These are phyloP conservation scores for Eucalyptus grandis DNA, from an alignment of 345 rosid genomes.

Conservation along the genomic window DNA sequence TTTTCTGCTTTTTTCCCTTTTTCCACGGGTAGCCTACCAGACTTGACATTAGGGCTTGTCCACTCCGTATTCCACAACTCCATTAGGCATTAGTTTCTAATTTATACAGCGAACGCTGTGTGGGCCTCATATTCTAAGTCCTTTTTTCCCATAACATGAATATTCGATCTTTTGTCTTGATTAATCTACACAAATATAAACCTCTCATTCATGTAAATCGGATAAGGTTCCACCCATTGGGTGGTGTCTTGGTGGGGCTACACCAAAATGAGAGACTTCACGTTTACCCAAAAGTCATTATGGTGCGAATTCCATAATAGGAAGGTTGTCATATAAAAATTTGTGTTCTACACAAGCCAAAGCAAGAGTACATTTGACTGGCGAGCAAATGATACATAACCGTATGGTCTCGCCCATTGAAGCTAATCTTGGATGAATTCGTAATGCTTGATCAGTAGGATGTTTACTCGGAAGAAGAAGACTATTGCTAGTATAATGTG, in stretches of 20 bases:
- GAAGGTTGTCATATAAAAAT: not conserved
- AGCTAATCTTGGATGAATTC: not conserved
- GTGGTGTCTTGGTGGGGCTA: not conserved
- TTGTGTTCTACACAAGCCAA: not conserved
- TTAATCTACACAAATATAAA: not conserved
- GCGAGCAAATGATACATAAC: rapidly evolving
- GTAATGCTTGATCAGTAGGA: not conserved
- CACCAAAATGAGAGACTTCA: not conserved
- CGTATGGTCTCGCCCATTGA: not conserved
- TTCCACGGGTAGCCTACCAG: not conserved
- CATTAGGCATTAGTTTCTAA: not conserved
- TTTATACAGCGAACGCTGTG: not conserved
- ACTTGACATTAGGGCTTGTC: not conserved
- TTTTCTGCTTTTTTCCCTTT: not conserved
- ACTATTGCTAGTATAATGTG: not conserved
- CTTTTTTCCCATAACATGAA: not conserved
- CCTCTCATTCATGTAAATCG: not conserved
- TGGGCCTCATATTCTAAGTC: not conserved
- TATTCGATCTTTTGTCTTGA: not conserved
- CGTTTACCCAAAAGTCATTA: not conserved
- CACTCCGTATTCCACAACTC: not conserved
- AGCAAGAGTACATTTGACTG: not conserved
- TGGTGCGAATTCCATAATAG: not conserved
- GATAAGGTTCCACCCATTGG: not conserved
- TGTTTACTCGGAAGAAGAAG: not conserved